These are phyloP conservation scores for Aspergillus brunneoviolaceus DNA, from an alignment of 2,329 filamentous ascomycete genomes.

Conservation along the genomic window DNA sequence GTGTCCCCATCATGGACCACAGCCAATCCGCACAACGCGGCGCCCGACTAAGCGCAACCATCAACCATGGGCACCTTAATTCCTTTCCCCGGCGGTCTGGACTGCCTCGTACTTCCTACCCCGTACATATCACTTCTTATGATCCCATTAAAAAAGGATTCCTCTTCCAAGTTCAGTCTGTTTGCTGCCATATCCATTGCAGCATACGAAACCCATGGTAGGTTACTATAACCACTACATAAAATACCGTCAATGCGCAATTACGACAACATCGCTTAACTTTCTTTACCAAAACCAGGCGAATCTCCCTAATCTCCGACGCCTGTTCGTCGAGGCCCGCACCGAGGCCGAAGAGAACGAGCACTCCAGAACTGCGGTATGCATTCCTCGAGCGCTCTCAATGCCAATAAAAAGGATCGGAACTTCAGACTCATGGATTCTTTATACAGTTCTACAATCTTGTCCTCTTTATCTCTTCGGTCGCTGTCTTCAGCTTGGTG, in stretches of 20 bases:
- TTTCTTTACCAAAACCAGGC: conserved; percentile 26
- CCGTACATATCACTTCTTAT: too few species aligned
- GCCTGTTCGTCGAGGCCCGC: conserved; percentile 90
- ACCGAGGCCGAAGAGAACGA: conserved; percentile 92
- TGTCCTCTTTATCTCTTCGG: conserved; percentile 92
- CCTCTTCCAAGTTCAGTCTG: too few species aligned
- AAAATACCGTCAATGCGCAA: background rate
- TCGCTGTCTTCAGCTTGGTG: conserved; percentile 89
- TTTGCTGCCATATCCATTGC: too few species aligned
- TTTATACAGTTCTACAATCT: conserved; percentile 81
- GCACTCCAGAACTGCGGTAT: conserved; percentile 87
- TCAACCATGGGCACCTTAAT: background rate
- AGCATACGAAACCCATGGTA: background rate
- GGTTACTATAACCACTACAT: background rate
- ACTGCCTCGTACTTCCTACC: background rate
- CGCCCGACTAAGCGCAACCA: conserved; percentile 1
- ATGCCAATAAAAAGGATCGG: background rate
- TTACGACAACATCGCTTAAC: background rate
- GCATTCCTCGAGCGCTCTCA: conserved; percentile 32
- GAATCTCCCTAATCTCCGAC: conserved; percentile 83
- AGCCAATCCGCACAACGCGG: conserved; percentile 12
- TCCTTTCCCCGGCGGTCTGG: background rate
- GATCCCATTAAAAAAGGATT: too few species aligned
- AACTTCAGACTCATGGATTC: conserved; percentile 9
- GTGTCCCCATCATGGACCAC: conserved; percentile 7